These are phyloP conservation scores for Stropharia rugosoannulata DNA, from an alignment of 768 basidiomycete genomes.

Conservation along the genomic window DNA sequence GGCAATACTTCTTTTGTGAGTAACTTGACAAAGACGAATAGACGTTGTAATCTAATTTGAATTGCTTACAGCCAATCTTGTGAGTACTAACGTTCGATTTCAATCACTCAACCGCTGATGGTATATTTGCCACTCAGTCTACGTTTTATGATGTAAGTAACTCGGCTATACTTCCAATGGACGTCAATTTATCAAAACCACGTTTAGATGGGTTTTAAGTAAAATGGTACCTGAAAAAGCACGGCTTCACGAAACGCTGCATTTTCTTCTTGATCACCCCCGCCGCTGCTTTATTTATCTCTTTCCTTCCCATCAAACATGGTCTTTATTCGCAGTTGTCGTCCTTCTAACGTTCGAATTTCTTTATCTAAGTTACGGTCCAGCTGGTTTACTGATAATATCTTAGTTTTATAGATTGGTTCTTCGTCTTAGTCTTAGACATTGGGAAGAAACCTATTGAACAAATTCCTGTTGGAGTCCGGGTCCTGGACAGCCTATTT, in stretches of 20 bases:
- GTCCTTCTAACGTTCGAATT: constrained; percentile 64
- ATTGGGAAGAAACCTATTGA: constrained; percentile 74
- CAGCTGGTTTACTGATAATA: background rate
- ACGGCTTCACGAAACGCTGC: constrained; percentile 72
- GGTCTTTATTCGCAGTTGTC: constrained; percentile 79
- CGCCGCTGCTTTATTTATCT: constrained; percentile 89
- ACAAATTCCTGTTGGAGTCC: constrained; percentile 64
- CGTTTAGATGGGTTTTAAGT: constrained; percentile 66
- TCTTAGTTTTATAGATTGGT: constrained; percentile 77
- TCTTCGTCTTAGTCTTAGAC: constrained; percentile 87
- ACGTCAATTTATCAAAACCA: background rate
- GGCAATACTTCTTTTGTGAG: constrained; percentile 94
- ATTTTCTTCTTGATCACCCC: constrained; percentile 93
- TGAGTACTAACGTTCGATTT: constrained; percentile 39
- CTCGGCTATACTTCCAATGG: background rate
- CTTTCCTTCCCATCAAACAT: constrained; percentile 92
- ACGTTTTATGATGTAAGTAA: constrained; percentile 78
- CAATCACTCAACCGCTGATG: background rate
- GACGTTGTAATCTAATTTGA: background rate
- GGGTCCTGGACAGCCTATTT: constrained; percentile 73
- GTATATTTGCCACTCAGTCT: constrained; percentile 42
- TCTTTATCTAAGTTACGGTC: background rate
- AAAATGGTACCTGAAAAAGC: constrained; percentile 61
- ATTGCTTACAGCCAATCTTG: constrained; percentile 73
- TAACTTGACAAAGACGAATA: constrained; percentile 19